A percentile compares a stretch with the other conserved stretches of the same genome.
These are phyloP conservation scores for Coleophoma eucalyptorum DNA, from an alignment of 2,329 filamentous ascomycete species.

Conservation along the genomic window DNA sequence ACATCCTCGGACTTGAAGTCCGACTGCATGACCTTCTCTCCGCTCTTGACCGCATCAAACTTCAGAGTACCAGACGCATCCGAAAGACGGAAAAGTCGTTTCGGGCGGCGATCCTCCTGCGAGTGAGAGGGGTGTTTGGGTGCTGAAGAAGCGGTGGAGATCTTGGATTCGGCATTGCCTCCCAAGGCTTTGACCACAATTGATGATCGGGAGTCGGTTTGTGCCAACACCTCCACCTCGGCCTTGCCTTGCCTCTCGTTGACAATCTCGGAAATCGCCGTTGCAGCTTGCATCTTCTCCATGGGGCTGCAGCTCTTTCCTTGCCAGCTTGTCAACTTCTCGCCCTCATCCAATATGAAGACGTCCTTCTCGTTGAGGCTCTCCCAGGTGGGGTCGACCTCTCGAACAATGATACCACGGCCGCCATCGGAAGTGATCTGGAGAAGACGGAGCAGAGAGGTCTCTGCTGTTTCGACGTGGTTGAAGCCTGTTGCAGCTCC, in stretches of 20 bases:
- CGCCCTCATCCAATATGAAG: constrained; percentile 57
- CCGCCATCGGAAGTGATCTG: constrained; percentile 44
- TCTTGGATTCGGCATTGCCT: constrained; percentile 37
- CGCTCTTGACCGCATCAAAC: constrained; percentile 57
- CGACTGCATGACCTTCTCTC: constrained; percentile 34
- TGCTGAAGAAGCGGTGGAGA: constrained; percentile 37
- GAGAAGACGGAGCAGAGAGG: constrained; percentile 58
- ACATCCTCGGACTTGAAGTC: constrained; percentile 58
- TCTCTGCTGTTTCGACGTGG: constrained; percentile 50
- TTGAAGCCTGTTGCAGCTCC: constrained; percentile 60
- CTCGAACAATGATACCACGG: constrained; percentile 54
- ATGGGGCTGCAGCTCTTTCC: constrained; percentile 61
- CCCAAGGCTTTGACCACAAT: constrained; percentile 54
- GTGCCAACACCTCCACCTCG: constrained; percentile 62
- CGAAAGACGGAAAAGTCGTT: constrained; percentile 57
- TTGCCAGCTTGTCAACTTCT: constrained; percentile 70
- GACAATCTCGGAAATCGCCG: constrained; percentile 63
- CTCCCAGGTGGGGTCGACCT: constrained; percentile 57
- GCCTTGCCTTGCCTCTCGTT: constrained; percentile 50
- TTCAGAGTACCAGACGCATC: constrained; percentile 54
- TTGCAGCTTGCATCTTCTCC: constrained; percentile 66
- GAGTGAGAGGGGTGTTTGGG: constrained; percentile 29
- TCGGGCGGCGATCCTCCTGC: constrained; percentile 11
- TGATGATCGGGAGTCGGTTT: constrained; percentile 51
- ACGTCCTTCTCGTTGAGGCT: constrained; percentile 64